A percentile compares a stretch with the other conserved stretches of the same genome.
These are phyloP conservation scores for Podila minutissima DNA, from an alignment of 192 early-diverging fungal species.

Conservation along the genomic window DNA sequence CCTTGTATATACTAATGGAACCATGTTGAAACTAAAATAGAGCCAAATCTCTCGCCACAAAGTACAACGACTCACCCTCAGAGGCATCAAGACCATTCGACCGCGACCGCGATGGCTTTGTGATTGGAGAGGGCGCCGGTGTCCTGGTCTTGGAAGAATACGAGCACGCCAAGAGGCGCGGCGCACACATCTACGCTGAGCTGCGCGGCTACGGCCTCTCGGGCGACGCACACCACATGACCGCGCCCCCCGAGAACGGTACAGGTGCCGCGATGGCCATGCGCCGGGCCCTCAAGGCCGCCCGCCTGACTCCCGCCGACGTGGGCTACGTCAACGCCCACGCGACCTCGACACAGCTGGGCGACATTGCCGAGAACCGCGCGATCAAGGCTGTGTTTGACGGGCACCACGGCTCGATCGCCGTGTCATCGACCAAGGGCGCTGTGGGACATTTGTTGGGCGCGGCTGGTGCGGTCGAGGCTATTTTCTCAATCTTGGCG, in stretches of 20 bases:
- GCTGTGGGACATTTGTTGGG: slow-evolving; percentile 95
- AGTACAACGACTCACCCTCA: slow-evolving; percentile 81
- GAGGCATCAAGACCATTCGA: slow-evolving; percentile 95
- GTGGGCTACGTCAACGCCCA: slow-evolving; percentile 95
- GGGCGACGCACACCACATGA: slow-evolving; percentile 94
- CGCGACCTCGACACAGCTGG: slow-evolving; percentile 86
- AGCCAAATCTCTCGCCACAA: slow-evolving; percentile 83
- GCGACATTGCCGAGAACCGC: slow-evolving; percentile 86
- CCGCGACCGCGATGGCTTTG: slow-evolving; percentile 86
- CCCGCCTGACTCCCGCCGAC: slow-evolving; percentile 64
- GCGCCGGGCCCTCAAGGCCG: slow-evolving; percentile 76
- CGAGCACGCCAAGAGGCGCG: slow-evolving; percentile 85
- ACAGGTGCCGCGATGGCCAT: slow-evolving; percentile 89
- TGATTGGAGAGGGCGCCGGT: slow-evolving; percentile 93
- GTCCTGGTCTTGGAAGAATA: slow-evolving; percentile 90
- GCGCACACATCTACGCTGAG: slow-evolving; percentile 93
- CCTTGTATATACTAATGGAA: no score
- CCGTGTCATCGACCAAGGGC: slow-evolving; percentile 92
- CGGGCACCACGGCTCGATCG: slow-evolving; percentile 55
- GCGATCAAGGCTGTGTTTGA: slow-evolving; percentile 87
- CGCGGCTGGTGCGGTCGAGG: slow-evolving; percentile 94
- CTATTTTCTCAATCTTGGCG: slow-evolving; percentile 87
- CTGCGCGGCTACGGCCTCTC: slow-evolving; percentile 90
- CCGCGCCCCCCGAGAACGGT: slow-evolving; percentile 89
- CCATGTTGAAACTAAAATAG: slow-evolving; percentile 21